These are phyloP conservation scores for Cladosporium cucumerinum DNA, from an alignment of 2,329 filamentous ascomycete species.

Conservation along the genomic window DNA sequence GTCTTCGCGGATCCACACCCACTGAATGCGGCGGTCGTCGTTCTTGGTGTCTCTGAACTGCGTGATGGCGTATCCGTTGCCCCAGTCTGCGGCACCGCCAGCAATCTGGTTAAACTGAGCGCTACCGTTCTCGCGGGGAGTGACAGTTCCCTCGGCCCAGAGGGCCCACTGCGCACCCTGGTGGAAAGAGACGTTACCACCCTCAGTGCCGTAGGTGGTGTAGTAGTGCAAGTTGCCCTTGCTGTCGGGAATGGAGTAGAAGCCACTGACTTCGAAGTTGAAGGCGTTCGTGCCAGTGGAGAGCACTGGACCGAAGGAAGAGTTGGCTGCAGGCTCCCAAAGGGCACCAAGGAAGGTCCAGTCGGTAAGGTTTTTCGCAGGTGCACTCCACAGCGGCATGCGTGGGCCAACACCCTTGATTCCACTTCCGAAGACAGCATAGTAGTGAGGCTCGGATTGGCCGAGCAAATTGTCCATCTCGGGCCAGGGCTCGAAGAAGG, in stretches of 20 bases:
- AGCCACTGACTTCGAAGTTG: constrained; percentile 50
- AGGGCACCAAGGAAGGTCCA: constrained; percentile 48
- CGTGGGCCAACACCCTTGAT: constrained; percentile 47
- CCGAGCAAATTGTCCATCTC: constrained; percentile 44
- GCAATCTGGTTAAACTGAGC: constrained; percentile 44
- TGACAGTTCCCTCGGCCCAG: constrained; percentile 45
- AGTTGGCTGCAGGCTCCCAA: constrained; percentile 45
- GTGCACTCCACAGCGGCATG: constrained; percentile 47
- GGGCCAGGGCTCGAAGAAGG: constrained; percentile 36
- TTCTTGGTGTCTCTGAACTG: constrained; percentile 50
- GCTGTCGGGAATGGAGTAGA: constrained; percentile 44
- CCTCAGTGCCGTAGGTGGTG: constrained; percentile 42
- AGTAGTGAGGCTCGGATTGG: constrained; percentile 44
- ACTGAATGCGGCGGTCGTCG: constrained; percentile 47
- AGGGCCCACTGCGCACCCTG: constrained; percentile 42
- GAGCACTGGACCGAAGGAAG: constrained; percentile 40
- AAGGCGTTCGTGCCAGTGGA: constrained; percentile 46
- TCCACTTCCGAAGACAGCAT: constrained; percentile 45
- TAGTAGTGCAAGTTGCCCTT: constrained; percentile 46
- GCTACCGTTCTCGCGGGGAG: constrained; percentile 43
- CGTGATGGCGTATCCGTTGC: constrained; percentile 44
- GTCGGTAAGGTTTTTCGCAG: constrained; percentile 42
- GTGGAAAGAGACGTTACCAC: constrained; percentile 44
- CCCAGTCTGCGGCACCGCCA: constrained; percentile 45
- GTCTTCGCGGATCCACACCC: constrained; percentile 47